Base-by-base conservation (phyloP, 371 early-diverging fungal species). In the Saksenaea oblongispora region DNA sequence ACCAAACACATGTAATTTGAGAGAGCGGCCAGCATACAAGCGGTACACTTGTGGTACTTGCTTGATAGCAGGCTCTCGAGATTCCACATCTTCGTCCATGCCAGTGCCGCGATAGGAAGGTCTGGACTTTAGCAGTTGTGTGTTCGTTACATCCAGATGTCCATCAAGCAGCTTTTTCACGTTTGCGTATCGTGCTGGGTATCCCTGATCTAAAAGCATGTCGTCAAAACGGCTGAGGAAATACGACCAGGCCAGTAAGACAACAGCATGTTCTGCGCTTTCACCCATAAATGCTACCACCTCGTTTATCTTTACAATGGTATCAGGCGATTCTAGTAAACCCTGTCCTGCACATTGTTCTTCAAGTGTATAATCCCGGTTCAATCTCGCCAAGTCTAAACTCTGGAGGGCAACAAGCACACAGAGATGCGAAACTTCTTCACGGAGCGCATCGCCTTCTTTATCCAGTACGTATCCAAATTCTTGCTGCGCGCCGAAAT, bases 161-260 rank as follows among this genome's bases (percentile, higher is more conserved):
- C 70, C 65, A 24, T 65, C 41, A 42, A 62, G 61, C 24, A 74
- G 13, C 17, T 61, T 27, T 28, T 62, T 36, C 4, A 74, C 59
- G 8, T 61, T 18, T 3, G 34, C 31, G 44, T 75, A 75, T 17
- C 60, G 61, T 0, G 53, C 8, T 9, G 69, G 65, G 47, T 55
- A 58, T 18, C 55, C 5, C 3, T 31, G 27, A 1, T 64, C 62
- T 10, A 28, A 63, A 17, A 54, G 26, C 1, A 66, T 17, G 3
- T 66, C 51, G 26, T 73, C 64, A 1, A 75, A 18, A 51, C 58
- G 57, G 26, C 59, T 56, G 5, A 82, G 65, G 35, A 82, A 67
- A 36, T 64, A 75, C 0, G 82, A 76, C 82, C 82, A 82, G 13
- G 75, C 70, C n/a, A 82, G 54, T 28, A 82, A 57, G 17, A 74